A percentile compares a stretch with the other conserved stretches of the same genome.
phyloP scores from a whole-genome alignment of 176 grass and related monocot genomes.

The Oryza rufipogon region DNA sequence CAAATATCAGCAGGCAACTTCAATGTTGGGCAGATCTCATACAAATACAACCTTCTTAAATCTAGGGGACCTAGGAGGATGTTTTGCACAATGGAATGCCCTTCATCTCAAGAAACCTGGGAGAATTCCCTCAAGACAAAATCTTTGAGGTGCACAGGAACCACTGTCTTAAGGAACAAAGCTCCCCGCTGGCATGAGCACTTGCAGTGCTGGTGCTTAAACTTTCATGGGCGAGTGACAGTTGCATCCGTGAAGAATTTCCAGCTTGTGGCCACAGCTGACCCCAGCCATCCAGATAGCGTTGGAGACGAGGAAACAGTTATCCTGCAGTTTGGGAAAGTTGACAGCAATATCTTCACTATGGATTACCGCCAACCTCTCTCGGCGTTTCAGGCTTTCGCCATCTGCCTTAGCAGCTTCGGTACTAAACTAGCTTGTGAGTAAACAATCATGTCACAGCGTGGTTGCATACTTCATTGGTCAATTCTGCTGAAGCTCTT shows the following conservation, averaged over 20 bases:
- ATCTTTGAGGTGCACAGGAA: neutral
- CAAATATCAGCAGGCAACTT: conserved; percentile 53
- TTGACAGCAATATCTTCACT: conserved; percentile 47
- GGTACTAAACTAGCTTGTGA: conserved; percentile 73
- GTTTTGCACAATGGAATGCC: conserved; percentile 50
- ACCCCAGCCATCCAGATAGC: neutral
- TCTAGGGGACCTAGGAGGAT: conserved; percentile 69
- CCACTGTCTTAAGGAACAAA: conserved; percentile 52
- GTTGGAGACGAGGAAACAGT: conserved; percentile 39
- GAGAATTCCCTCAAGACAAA: conserved; percentile 42
- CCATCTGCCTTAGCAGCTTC: conserved; percentile 72
- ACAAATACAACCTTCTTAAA: conserved; percentile 68
- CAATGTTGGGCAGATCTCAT: conserved; percentile 53
- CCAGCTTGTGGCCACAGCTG: conserved; percentile 48
- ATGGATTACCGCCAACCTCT: conserved; percentile 73
- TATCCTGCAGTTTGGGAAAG: conserved; percentile 68
- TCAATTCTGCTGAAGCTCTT: neutral
- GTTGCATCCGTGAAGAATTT: conserved; percentile 75
- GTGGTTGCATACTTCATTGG: neutral
- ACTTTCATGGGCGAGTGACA: conserved; percentile 75
- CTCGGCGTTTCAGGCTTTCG: conserved; percentile 70
- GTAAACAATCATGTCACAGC: conserved; percentile 15
- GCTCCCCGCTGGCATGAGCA: conserved; percentile 67
- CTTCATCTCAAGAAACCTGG: conserved; percentile 32
- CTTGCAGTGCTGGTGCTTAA: conserved; percentile 76